Conservation (phyloP, 805 yeast genomes). For the Wickerhamiella allomyrinae region DNA sequence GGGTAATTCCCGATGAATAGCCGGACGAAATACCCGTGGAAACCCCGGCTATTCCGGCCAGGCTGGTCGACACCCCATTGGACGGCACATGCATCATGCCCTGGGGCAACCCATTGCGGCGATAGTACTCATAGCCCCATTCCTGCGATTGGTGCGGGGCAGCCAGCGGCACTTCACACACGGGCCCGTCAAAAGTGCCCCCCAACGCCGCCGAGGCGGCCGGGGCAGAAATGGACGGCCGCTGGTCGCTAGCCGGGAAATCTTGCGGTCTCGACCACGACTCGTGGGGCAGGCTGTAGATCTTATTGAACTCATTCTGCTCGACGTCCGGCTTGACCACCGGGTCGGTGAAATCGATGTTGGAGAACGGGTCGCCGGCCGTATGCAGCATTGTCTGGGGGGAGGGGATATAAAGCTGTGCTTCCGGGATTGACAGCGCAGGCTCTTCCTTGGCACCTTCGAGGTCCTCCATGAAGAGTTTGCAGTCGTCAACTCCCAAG, state of each 20-base stretch:
- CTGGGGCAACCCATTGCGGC: background rate
- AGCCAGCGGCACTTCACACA: background rate
- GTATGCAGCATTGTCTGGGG: conserved; percentile 8
- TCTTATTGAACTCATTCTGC: conserved; percentile 3
- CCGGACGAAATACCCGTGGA: background rate
- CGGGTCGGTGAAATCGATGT: background rate
- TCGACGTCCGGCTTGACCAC: background rate
- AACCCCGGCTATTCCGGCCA: background rate
- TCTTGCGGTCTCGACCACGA: conserved; percentile 1
- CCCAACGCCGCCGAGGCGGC: background rate
- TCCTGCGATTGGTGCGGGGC: background rate
- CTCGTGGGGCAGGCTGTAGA: conserved; percentile 2
- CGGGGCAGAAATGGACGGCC: conserved; percentile 1
- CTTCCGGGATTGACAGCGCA: background rate
- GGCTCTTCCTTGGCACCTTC: background rate
- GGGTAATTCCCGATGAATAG: background rate
- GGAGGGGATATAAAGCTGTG: conserved; percentile 3
- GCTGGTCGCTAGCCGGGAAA: background rate
- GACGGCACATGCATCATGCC: background rate
- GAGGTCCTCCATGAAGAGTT: conserved; percentile 4
- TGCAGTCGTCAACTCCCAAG: conserved; percentile 7
- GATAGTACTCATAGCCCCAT: background rate
- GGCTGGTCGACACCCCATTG: background rate
- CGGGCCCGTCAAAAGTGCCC: background rate
- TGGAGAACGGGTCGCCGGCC: conserved; percentile 5